Base-by-base conservation (phyloP, 2,329 filamentous ascomycete species). In the Arthrobotrys pseudoclavata region DNA sequence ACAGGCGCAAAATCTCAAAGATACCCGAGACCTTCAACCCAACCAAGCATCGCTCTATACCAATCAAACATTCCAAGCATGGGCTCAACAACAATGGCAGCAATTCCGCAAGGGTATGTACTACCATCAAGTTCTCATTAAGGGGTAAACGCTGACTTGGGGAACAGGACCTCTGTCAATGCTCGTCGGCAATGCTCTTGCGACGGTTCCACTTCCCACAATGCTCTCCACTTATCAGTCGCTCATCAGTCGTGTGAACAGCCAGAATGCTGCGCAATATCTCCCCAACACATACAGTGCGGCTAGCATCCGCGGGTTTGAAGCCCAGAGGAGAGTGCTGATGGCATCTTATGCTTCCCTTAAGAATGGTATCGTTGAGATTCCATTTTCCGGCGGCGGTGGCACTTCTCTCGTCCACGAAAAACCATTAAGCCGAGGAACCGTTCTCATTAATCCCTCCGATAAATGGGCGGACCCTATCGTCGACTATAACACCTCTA, bases 401-500 rank as follows among this genome's bases (percentile, higher is more conserved):
- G 72, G 64, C 22, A 76, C 72, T 7, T 76, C 72, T 9, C 60
- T 85, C 18, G 83, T 83, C 69, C 80, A 84, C 40, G 81, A 83
- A 66, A 84, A 85, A 76, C 84, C 84, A 2, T 82, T 85, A 47
- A 84, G 83, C 45, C 82, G 85, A 12, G 85, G 85, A 24, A 83
- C 82, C 20, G 82, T 86, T 60, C 83, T 82, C 42, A 83, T 86
- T 52, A 82, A 84, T 79, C 80, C 82, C 0, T 80, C 80, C 0
- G 81, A 85, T 80, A 84, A 84, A 10, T 80, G 82, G 6, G 81
- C 78, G 2, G 80, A 81, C 22, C 84, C 85, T 0, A 64, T 83
- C 5, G 82, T 85, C 37, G 84, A 86, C 80, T 84, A 84, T 79
- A 83, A 83, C 63, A 83, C 82, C 7, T 82, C 82, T 7, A 83